Base-by-base conservation (phyloP, 352 stramenopile species). In the Pythium oligandrum region DNA sequence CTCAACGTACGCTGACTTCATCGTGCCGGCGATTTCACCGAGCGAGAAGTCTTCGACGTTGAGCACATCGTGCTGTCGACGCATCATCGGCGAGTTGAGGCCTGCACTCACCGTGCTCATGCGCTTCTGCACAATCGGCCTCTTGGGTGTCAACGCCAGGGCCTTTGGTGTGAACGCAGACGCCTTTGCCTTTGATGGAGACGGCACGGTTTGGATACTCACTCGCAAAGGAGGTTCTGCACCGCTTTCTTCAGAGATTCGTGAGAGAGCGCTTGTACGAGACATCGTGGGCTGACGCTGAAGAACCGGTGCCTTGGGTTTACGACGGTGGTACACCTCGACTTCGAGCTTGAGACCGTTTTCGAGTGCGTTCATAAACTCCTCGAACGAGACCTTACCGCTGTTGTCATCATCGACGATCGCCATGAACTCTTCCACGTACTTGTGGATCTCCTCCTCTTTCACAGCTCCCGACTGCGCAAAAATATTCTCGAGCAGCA, bases 41-140 rank as follows among this genome's bases (percentile, higher is more conserved):
- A 88, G 71, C 8, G 67, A 79, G 40, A 93, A 93, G 53, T 89
- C 82, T 37, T 88, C 81, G 2, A 93, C 76, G 55, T 91, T 91
- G 6, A 91, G 49, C 39, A 93, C 74, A 34, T 93, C 80, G 68
- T 91, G 83, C 36, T 88, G 63, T n/a, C 76, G 73, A 33, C 75
- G 73, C 73, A 90, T 88, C 51, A 56, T 60, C 1, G 57, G 78
- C 10, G 80, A 90, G 12, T 64, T 65, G 30, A 68, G 61, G 5
- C 37, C 53, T 42, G 58, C 8, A 17, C 51, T 60, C 9, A 47
- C 54, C n/a, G 30, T 43, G 12, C 57, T 50, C 31, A 36, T 36
- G 10, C 56, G 40, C 3, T 35, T 9, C 34, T 44, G 34, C 12
- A n/a, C 17, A n/a, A 55, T 64, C 4, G 72, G 71, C 11, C 68